Base-by-base conservation (phyloP, 2,329 filamentous ascomycete genomes). In the Fusarium miscanthi region DNA sequence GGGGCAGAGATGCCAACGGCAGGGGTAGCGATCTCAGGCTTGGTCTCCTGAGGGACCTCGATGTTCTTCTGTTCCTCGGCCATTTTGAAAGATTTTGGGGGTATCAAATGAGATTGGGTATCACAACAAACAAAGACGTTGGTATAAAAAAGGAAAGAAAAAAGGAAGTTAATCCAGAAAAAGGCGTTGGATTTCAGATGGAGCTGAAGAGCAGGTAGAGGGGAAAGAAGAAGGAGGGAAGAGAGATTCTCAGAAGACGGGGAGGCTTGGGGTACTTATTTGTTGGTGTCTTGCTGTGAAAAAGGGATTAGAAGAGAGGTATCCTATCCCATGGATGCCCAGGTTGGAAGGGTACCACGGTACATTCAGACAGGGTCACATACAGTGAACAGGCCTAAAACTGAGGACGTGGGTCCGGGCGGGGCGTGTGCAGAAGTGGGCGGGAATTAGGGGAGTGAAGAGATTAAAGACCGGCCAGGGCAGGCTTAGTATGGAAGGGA, bases 21-120 rank as follows among this genome's bases (percentile, higher is more conserved):
- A 41, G 58, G 43, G 23, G 46, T 23, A 27, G 49, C n/a, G 14
- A 23, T 76, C 70, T 81, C 81, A 67, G 84, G 81, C 84, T 84
- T 84, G 74, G 85, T 82, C 75, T 89, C 88, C 80, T 82, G 78
- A 74, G 86, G 81, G 82, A 86, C 85, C 82, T 91, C 90, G 78
- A 88, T 86, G 81, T 91, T 88, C 86, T 94, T 94, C 84, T 90
- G 88, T 83, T 86, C 87, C 80, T 94, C 92, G 85, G 92, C 90
- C 92, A 94, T 94, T 87, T 79, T 88, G 85, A 82, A 80, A 80
- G 79, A 81, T 80, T 79, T 79, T 51, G 16, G 31, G 77, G 79
- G 81, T 83, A 79, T 81, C 78, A 80, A 81, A 82, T 80, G 78
- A 77, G 68, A 75, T 73, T 81, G 85, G 85, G 85, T 87, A 87